Evolutionary conservation across 2,329 filamentous ascomycete genomes (phyloP).

Genomic region (Chrysoporthe deuterocubensis): DNA sequence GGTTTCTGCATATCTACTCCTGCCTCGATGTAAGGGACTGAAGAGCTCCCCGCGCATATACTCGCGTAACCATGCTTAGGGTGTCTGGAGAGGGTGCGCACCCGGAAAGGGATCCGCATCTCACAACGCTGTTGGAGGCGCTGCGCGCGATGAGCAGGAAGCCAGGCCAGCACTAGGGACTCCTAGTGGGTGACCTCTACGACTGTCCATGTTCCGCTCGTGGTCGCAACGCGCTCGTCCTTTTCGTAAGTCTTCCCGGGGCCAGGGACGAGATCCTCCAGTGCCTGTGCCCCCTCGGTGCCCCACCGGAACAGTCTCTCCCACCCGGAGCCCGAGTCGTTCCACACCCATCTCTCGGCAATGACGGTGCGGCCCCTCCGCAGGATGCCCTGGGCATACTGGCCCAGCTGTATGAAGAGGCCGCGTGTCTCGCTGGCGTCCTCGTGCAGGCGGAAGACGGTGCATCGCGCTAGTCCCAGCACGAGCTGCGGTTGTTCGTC

Average conservation of each 20-base stretch:
- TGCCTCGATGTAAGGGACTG: no score
- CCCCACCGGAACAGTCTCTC: constrained; percentile 12
- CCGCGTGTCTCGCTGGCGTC: constrained; percentile 46
- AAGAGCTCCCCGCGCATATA: no score
- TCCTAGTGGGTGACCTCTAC: constrained; percentile 7
- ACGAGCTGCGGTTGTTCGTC: constrained; percentile 44
- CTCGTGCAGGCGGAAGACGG: constrained; percentile 47
- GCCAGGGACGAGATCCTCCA: constrained; percentile 8
- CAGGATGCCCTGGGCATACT: constrained; percentile 60
- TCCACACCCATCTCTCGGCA: constrained; percentile 60
- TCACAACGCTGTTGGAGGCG: background rate
- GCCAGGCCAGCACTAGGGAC: background rate
- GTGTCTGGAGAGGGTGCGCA: no score
- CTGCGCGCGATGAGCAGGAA: background rate
- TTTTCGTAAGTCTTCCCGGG: background rate
- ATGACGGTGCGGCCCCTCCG: constrained; percentile 47
- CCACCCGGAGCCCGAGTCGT: constrained; percentile 13
- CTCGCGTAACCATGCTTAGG: no score
- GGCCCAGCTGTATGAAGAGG: constrained; percentile 57
- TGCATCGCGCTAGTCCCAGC: constrained; percentile 32
- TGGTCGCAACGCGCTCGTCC: constrained; percentile 7
- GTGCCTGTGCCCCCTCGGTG: background rate
- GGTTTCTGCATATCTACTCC: no score
- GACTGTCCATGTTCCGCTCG: constrained; percentile 21
- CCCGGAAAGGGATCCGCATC: no score